Percentiles rank a stretch among this genome's conserved stretches.
Evolutionary conservation across 495 filamentous ascomycete species (phyloP).

Genomic region (Penicillium egyptiacum): DNA sequence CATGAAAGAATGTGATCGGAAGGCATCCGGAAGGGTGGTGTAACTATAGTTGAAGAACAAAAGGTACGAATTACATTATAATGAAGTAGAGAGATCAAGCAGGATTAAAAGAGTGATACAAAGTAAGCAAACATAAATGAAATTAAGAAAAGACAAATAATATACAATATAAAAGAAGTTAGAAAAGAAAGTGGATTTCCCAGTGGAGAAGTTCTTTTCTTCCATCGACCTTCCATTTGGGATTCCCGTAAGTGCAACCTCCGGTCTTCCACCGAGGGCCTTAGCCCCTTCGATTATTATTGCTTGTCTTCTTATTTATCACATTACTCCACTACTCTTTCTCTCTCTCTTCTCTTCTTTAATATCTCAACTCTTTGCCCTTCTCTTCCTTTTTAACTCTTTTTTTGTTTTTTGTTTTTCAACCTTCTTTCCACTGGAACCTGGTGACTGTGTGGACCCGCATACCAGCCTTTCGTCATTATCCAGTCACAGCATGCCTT

Average conservation of each 20-base stretch:
- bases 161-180: too few species aligned
- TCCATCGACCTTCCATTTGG: slow-evolving; percentile 29
- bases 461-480: slow-evolving; percentile 20
- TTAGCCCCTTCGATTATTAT: slow-evolving; percentile 8
- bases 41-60: background rate
- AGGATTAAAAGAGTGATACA: background rate
- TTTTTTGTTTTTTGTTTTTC: slow-evolving; percentile 1
- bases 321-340: background rate
- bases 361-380: background rate
- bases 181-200: slow-evolving; percentile 13
- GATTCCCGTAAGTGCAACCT: slow-evolving; percentile 4
- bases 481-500: slow-evolving; percentile 37
- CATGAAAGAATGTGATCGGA: slow-evolving; percentile 10
- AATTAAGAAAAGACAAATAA: slow-evolving; percentile 7
- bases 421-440: slow-evolving; percentile 17
- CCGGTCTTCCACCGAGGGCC: slow-evolving; percentile 17
- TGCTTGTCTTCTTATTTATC: slow-evolving; percentile 10
- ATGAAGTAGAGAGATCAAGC: background rate
- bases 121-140: too few species aligned
- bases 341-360: background rate
- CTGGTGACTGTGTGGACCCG: slow-evolving; percentile 27
- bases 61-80: background rate
- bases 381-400: slow-evolving; percentile 12
- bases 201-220: slow-evolving; percentile 19
- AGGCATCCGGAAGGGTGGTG: slow-evolving; percentile 6